Evolutionary conservation across 2,329 filamentous ascomycete genomes (phyloP).

Genomic region (Didymella sp.): DNA sequence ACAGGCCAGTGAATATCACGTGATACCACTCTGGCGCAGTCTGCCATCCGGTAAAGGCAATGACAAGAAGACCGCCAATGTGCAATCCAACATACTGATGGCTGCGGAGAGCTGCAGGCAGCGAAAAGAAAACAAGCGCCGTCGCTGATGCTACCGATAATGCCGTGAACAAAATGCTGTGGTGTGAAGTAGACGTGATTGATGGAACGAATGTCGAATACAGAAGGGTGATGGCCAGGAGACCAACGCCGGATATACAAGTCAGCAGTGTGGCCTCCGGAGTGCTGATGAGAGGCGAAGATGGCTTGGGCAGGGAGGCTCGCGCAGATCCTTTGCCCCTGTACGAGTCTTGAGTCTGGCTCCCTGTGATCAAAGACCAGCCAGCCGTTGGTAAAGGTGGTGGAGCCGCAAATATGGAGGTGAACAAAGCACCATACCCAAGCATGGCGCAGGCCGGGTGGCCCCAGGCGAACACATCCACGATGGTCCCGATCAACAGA

Average conservation of each 20-base stretch:
- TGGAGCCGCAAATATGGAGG: conserved; percentile 58
- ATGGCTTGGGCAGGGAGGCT: conserved; percentile 42
- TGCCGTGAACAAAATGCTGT: conserved; percentile 49
- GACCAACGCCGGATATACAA: conserved; percentile 49
- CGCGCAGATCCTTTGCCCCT: conserved; percentile 29
- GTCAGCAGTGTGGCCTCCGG: conserved; percentile 53
- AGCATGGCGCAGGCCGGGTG: conserved; percentile 42
- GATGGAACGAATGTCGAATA: conserved; percentile 45
- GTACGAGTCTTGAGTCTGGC: conserved; percentile 33
- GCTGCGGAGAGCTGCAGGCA: conserved; percentile 52
- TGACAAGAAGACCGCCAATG: conserved; percentile 38
- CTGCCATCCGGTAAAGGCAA: conserved; percentile 35
- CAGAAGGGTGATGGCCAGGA: conserved; percentile 49
- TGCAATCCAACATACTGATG: conserved; percentile 44
- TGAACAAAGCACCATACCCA: conserved; percentile 57
- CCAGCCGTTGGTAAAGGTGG: conserved; percentile 54
- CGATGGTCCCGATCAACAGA: conserved; percentile 42
- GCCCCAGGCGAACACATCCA: conserved; percentile 42
- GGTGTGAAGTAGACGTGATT: conserved; percentile 41
- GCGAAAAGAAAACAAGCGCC: conserved; percentile 52
- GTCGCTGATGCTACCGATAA: conserved; percentile 53
- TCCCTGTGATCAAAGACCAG: conserved; percentile 40
- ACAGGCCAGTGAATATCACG: conserved; percentile 31
- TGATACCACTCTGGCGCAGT: conserved; percentile 23
- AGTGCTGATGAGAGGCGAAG: conserved; percentile 48